phyloP scores from a whole-genome alignment of 805 yeast genomes.

The Hanseniaspora lindneri region DNA sequence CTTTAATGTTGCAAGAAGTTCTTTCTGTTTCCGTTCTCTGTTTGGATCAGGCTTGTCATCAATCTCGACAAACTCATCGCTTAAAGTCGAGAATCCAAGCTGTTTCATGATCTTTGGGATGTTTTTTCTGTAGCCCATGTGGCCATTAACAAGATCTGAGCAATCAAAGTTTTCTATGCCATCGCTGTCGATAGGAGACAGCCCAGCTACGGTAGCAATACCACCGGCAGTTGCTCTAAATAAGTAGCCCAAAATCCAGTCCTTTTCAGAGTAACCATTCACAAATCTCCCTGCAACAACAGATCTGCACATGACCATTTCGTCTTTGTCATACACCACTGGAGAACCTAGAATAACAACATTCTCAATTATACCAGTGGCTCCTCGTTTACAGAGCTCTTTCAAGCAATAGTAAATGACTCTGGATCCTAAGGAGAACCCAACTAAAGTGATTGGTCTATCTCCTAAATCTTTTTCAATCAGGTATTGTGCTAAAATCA shows the following conservation, averaged over 20 bases:
- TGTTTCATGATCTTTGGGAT: conserved; percentile 68
- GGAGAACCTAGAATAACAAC: conserved; percentile 86
- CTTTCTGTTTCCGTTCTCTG: conserved; percentile 67
- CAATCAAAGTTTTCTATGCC: conserved; percentile 80
- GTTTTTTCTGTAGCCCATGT: conserved; percentile 91
- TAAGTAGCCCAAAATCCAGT: conserved; percentile 91
- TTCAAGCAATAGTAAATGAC: conserved; percentile 80
- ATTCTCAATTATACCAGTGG: conserved; percentile 77
- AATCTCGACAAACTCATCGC: conserved; percentile 88
- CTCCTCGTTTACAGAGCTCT: conserved; percentile 75
- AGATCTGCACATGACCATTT: conserved; percentile 63
- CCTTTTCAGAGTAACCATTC: conserved; percentile 82
- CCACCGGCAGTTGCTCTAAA: conserved; percentile 96
- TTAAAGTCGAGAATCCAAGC: conserved; percentile 67
- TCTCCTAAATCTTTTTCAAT: conserved; percentile 80
- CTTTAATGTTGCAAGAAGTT: conserved; percentile 39
- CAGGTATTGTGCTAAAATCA: conserved; percentile 79
- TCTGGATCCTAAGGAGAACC: conserved; percentile 88
- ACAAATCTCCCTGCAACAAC: conserved; percentile 83
- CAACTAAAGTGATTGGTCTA: conserved; percentile 82
- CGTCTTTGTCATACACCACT: conserved; percentile 63
- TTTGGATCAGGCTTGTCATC: conserved; percentile 87
- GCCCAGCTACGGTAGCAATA: conserved; percentile 77
- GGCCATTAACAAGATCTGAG: conserved; percentile 80
- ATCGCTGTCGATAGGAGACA: conserved; percentile 57